Evolutionary conservation across 371 early-diverging fungal species (phyloP).

Genomic region (Umbelopsis sp.): DNA sequence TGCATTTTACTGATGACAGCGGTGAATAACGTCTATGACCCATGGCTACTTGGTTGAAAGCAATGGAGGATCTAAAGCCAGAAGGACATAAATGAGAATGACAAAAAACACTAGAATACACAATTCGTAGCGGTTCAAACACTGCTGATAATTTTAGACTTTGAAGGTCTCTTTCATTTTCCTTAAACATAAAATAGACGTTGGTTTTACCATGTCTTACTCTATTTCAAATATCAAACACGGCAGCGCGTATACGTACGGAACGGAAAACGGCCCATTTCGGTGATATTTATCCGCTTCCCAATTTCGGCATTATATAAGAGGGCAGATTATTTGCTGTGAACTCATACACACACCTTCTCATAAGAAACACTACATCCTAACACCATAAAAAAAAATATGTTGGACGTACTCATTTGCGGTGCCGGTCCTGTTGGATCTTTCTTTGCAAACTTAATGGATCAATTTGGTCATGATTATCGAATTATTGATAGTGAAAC

Average conservation of each 20-base stretch:
- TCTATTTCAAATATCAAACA: no score
- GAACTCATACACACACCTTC: no score
- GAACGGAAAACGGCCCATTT: no score
- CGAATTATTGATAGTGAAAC: conserved; percentile 22
- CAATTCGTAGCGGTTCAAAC: no score
- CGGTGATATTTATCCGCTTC: no score
- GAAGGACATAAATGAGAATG: conserved; percentile 43
- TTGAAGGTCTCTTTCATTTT: background rate
- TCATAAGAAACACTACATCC: no score
- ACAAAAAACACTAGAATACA: conserved; percentile 12
- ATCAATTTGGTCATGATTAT: conserved; percentile 37
- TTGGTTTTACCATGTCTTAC: no score
- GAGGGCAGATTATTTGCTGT: no score
- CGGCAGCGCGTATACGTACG: no score
- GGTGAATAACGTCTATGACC: conserved; percentile 61
- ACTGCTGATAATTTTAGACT: background rate
- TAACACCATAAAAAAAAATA: background rate
- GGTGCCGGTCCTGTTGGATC: conserved; percentile 55
- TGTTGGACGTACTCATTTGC: conserved; percentile 38
- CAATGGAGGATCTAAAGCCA: conserved; percentile 34
- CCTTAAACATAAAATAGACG: background rate
- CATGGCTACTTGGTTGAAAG: conserved; percentile 71
- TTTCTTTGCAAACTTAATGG: conserved; percentile 43
- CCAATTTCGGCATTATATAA: no score
- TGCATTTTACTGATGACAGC: conserved; percentile 68